Base-by-base conservation (phyloP, 2,329 filamentous ascomycete species). In the Fusarium ramigenum region DNA sequence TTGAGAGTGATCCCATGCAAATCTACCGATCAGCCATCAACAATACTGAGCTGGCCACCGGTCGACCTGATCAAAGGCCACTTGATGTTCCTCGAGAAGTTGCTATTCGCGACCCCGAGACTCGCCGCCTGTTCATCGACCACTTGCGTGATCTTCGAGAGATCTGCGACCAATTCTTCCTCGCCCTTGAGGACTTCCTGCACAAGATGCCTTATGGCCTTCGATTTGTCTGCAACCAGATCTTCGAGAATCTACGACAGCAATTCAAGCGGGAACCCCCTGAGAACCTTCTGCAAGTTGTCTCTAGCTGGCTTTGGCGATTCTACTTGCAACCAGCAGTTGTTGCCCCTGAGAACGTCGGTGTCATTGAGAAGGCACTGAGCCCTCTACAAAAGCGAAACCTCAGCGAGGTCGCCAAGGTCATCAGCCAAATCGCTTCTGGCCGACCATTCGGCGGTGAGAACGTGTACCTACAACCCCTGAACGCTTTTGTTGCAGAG, bases 1-100 rank as follows among this genome's bases (percentile, higher is more conserved):
- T 99, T 32, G 96, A 99, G 83, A 98, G 96, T 80, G 96, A 99
- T 79, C 96, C 96, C 0, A 92, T 98, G 86, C 96, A 98, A 77
- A 99, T 99, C 64, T 98, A 99, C 83, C 91, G 93, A 46, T 96
- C 95, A 9, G 92, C 94, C 19, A 97, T 99, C 84, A 98, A 97
- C 84, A 97, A 99, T 77, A 96, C 98, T 82, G 96, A 99, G 83
- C 90, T 99, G 30, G 92, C 94, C 23, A 99, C 96, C 0, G 96
- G 96, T 9, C 90, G 91, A 73, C 91, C 94, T 25, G 97, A 95
- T 80, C 89, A 89, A 56, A 89, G 96, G 70, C 93, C 91, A 39
- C 90, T 94, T 19, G 95, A 98, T 75, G 92, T 99, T 39, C 93
- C 94, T 2, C 90, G 95, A 70, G 96, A 99, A 80, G 88, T 97